Base-by-base conservation (phyloP, 768 basidiomycete species). In the Lentinula detonsa region DNA sequence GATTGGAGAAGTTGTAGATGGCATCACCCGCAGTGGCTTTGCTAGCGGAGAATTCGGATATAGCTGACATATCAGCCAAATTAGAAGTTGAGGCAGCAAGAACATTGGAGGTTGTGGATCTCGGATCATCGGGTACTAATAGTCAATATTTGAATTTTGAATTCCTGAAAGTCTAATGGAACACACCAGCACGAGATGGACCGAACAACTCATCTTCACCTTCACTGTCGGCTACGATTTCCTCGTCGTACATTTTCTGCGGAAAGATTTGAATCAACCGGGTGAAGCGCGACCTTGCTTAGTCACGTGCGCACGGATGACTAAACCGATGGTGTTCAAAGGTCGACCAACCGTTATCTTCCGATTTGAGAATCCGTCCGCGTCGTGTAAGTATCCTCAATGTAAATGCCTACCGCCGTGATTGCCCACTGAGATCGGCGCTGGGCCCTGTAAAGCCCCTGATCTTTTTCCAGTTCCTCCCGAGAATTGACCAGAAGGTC, bases 161-260 rank as follows among this genome's bases (percentile, higher is more conserved):
- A 28, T 28, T 28, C 28, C 4, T 28, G 28, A 37, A 40, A 53
- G 58, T 37, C 34, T 5, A 16, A 31, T 10, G 33, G 28, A 35
- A 11, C 54, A 4, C 37, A 56, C 54, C 33, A 23, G 33, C 46
- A 57, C 61, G 48, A 59, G 61, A 33, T 43, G 31, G 45, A 56
- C 50, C 46, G 45, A 58, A 16, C 39, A 55, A 33, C 7, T 55
- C 43, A 37, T 61, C 69, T 52, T 79, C 78, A 31, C 71, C 78
- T 55, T 79, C 78, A 67, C 82, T 84, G 65, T 80, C 82, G 28
- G 77, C 77, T 55, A 83, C 76, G n/a, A 81, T 69, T 69, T 81
- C 81, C 61, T 79, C 72, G 16, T 72, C 64, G 34, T 56, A 35
- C 37, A 56, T 56, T 28, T n/a, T 23, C 37, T 39, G 7, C 13